These are phyloP conservation scores for Emericellopsis terricola DNA, from an alignment of 495 filamentous ascomycete genomes.

Conservation along the genomic window DNA sequence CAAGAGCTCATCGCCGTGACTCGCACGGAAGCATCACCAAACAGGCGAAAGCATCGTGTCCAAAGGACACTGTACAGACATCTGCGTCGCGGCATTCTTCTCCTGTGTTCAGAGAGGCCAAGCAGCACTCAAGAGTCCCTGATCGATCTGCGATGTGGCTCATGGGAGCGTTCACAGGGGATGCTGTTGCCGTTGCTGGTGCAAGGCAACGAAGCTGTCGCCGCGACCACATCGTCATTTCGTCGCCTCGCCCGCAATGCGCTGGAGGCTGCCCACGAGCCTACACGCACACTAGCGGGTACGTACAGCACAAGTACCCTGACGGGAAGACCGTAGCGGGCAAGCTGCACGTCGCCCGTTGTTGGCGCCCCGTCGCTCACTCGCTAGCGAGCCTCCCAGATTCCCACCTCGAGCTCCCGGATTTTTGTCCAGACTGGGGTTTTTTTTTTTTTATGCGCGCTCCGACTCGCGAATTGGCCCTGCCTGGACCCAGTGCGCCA, in stretches of 20 bases:
- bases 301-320: too few species aligned
- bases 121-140: too few species aligned
- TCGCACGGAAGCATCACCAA: too few species aligned
- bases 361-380: background rate
- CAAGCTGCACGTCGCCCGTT: background rate
- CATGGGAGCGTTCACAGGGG: background rate
- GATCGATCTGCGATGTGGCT: too few species aligned
- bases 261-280: background rate
- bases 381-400: background rate
- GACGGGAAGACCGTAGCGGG: too few species aligned
- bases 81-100: too few species aligned
- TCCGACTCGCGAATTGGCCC: too few species aligned
- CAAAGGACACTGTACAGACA: too few species aligned
- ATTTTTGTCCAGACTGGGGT: background rate
- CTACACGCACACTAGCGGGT: background rate
- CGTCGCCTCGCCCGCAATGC: background rate
- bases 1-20: too few species aligned
- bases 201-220: background rate
- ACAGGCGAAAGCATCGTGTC: too few species aligned
- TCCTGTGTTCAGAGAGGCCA: too few species aligned
- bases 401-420: background rate
- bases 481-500: background rate
- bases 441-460: background rate
- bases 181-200: background rate
- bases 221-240: background rate